Conservation (phyloP, 306 rosid genomes). For the Potentilla sterilis region DNA sequence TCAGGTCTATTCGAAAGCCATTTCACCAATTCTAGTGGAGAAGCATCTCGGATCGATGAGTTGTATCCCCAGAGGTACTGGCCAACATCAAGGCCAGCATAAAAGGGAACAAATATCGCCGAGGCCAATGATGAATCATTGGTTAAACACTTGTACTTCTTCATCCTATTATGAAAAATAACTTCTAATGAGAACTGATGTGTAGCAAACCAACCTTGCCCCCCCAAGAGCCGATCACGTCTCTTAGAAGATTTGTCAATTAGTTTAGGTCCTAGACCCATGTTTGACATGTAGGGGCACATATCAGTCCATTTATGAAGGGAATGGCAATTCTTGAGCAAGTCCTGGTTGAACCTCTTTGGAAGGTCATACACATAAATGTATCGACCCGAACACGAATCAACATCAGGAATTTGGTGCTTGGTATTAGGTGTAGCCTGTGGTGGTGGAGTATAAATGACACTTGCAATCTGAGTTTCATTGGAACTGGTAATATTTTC, state of each 20-base stretch:
- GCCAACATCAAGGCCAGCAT: constrained; percentile 56
- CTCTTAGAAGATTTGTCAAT: constrained; percentile 21
- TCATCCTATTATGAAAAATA: constrained; percentile 60
- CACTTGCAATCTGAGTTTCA: background rate
- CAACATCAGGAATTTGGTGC: background rate
- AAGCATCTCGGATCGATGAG: constrained; percentile 42
- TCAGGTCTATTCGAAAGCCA: constrained; percentile 41
- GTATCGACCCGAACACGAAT: constrained; percentile 39
- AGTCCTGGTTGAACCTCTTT: constrained; percentile 43
- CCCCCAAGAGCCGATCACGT: background rate
- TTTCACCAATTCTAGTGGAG: constrained; percentile 36
- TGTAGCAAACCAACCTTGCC: constrained; percentile 47
- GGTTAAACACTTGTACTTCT: constrained; percentile 54
- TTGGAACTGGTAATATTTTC: background rate
- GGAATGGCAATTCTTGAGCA: constrained; percentile 39
- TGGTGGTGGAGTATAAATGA: background rate
- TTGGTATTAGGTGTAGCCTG: background rate
- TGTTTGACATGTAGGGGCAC: constrained; percentile 43
- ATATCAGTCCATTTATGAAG: constrained; percentile 41
- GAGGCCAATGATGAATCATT: constrained; percentile 54
- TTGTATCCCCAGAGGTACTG: constrained; percentile 43
- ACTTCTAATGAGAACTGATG: constrained; percentile 55
- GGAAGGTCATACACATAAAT: constrained; percentile 48
- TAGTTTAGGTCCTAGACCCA: constrained; percentile 42
- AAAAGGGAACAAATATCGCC: constrained; percentile 55